These are phyloP conservation scores for Physocladia obscura DNA, from an alignment of 192 early-diverging fungal genomes.

Conservation along the genomic window DNA sequence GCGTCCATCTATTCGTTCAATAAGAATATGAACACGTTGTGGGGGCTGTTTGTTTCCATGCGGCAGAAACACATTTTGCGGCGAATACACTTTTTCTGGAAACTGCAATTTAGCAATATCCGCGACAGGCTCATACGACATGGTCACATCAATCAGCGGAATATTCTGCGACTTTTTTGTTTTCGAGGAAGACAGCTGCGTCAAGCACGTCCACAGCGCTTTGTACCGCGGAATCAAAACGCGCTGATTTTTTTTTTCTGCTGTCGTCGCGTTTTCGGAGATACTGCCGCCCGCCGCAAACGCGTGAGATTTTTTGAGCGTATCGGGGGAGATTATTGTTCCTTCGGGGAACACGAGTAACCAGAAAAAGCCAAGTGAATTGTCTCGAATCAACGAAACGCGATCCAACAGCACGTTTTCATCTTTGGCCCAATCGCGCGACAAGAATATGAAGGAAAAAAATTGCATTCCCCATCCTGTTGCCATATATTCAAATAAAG, in stretches of 20 bases:
- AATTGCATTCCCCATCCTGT: slow-evolving; percentile 73
- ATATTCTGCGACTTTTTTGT: background rate
- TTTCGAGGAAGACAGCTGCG: background rate
- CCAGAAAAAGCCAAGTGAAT: slow-evolving; percentile 51
- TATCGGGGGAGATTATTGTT: slow-evolving; percentile 79
- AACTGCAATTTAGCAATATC: slow-evolving; percentile 4
- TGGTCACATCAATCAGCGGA: slow-evolving; percentile 8
- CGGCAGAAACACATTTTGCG: slow-evolving; percentile 17
- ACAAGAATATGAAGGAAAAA: slow-evolving; percentile 90
- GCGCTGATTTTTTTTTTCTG: slow-evolving; percentile 15
- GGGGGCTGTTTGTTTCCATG: background rate
- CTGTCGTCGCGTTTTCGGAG: background rate
- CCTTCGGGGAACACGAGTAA: slow-evolving; percentile 97
- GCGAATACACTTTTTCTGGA: slow-evolving; percentile 25
- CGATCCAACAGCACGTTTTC: slow-evolving; percentile 26
- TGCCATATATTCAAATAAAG: background rate
- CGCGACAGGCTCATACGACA: slow-evolving; percentile 4
- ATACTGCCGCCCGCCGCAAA: slow-evolving; percentile 56
- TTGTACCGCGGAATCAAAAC: slow-evolving; percentile 20
- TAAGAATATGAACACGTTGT: slow-evolving; percentile 1
- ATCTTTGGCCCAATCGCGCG: slow-evolving; percentile 83
- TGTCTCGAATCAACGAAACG: slow-evolving; percentile 53
- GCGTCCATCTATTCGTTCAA: background rate
- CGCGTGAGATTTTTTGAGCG: slow-evolving; percentile 62
- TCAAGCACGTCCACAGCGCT: background rate